Percentiles rank a stretch among this genome's conserved stretches.
These are phyloP conservation scores for Taiozyma onychis DNA, from an alignment of 1,139 yeast genomes.

Conservation along the genomic window DNA sequence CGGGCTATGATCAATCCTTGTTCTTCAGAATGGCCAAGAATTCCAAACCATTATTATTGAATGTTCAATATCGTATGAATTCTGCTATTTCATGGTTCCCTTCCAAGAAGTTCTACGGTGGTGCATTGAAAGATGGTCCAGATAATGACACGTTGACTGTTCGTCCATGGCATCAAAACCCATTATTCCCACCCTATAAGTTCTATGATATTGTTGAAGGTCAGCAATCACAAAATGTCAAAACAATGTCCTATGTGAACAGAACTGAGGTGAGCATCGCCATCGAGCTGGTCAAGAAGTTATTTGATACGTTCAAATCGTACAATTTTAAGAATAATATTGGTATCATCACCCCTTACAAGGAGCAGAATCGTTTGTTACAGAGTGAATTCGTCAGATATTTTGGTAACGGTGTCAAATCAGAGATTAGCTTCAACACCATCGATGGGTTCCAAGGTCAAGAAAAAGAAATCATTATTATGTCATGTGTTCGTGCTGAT, in stretches of 20 bases:
- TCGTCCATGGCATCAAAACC: slow-evolving; percentile 70
- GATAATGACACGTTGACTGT: slow-evolving; percentile 52
- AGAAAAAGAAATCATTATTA: slow-evolving; percentile 87
- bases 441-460: slow-evolving; percentile 99
- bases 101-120: slow-evolving; percentile 72
- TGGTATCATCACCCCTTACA: slow-evolving; percentile 93
- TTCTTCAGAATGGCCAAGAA: slow-evolving; percentile 90
- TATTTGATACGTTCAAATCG: slow-evolving; percentile 46
- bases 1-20: slow-evolving; percentile 82
- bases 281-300: slow-evolving; percentile 55
- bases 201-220: slow-evolving; percentile 71
- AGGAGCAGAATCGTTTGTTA: slow-evolving; percentile 69
- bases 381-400: slow-evolving; percentile 48
- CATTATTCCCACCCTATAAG: slow-evolving; percentile 61
- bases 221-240: slow-evolving; percentile 55
- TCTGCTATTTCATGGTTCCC: slow-evolving; percentile 88
- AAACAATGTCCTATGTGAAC: slow-evolving; percentile 69
- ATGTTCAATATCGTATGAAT: slow-evolving; percentile 99
- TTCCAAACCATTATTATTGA: slow-evolving; percentile 58
- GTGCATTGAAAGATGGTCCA: slow-evolving; percentile 70
- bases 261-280: slow-evolving; percentile 67
- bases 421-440: slow-evolving; percentile 82
- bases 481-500: slow-evolving; percentile 92
- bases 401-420: slow-evolving; percentile 59
- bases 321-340: slow-evolving; percentile 62